Evolutionary conservation across 1,284 basidiomycete genomes (phyloP).

Genomic region (Puccinia polysora): DNA sequence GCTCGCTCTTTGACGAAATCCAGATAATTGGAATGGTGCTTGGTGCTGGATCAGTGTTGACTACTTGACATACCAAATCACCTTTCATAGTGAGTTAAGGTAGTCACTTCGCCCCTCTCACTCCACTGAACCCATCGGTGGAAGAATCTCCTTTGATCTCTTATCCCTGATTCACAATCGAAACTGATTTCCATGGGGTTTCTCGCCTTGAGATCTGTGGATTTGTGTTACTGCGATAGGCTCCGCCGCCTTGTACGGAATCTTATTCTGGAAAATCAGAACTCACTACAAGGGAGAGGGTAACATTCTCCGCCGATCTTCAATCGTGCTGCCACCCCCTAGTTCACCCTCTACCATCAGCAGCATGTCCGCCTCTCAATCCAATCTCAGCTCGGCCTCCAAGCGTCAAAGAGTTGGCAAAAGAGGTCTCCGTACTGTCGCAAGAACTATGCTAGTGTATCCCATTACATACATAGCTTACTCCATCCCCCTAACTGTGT

Average conservation of each 20-base stretch:
- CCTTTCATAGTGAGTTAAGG: slow-evolving; percentile 26
- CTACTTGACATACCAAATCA: slow-evolving; percentile 2
- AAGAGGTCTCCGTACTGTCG: slow-evolving; percentile 19
- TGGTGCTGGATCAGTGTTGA: slow-evolving; percentile 34
- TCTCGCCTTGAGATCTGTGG: slow-evolving; percentile 15
- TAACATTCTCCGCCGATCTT: slow-evolving; percentile 23
- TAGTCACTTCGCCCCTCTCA: not conserved
- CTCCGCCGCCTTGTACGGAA: slow-evolving; percentile 7
- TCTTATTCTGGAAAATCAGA: slow-evolving; percentile 8
- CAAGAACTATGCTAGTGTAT: slow-evolving; percentile 32
- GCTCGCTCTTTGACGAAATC: no score
- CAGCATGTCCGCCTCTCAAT: not conserved
- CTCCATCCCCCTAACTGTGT: slow-evolving; percentile 19
- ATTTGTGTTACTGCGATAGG: slow-evolving; percentile 9
- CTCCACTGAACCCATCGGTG: not conserved
- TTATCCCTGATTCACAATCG: not conserved
- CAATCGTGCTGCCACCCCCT: slow-evolving; percentile 13
- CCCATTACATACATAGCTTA: slow-evolving; percentile 9
- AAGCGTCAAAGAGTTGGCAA: not conserved
- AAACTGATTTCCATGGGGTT: not conserved
- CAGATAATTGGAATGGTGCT: slow-evolving; percentile 25
- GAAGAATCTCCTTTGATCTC: not conserved
- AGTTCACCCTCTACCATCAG: slow-evolving; percentile 25
- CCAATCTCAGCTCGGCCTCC: not conserved
- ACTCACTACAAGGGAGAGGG: slow-evolving; percentile 36